phyloP scores from a whole-genome alignment of 192 early-diverging fungal species.

The Mortierella alpina region DNA sequence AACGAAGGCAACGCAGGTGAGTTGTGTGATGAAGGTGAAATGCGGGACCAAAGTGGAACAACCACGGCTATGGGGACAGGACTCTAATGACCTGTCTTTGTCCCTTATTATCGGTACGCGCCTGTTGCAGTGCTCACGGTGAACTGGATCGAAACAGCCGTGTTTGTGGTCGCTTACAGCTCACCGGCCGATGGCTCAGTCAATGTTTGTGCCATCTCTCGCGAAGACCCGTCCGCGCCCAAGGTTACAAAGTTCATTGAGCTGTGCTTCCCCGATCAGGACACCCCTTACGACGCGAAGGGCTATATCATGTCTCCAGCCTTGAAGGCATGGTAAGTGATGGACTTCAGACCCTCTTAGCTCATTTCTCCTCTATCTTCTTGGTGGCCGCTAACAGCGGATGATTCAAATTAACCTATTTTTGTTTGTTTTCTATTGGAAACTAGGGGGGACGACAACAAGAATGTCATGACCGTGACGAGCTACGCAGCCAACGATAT shows the following conservation, averaged over 20 bases:
- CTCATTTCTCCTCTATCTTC: neutral
- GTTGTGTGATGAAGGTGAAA: neutral
- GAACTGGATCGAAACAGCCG: conserved; percentile 79
- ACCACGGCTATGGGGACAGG: too few relatives aligned
- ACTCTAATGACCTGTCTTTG: neutral
- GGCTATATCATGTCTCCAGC: conserved; percentile 73
- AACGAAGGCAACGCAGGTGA: conserved; percentile 21
- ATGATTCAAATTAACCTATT: too few relatives aligned
- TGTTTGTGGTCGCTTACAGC: conserved; percentile 78
- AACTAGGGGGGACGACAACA: conserved; percentile 52
- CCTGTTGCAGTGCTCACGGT: conserved; percentile 66
- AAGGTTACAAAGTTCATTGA: conserved; percentile 67
- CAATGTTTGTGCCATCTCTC: conserved; percentile 70
- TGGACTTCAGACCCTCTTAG: neutral
- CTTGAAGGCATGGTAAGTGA: conserved; percentile 65
- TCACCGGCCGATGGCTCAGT: conserved; percentile 35
- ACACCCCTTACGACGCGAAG: conserved; percentile 53
- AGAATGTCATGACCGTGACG: conserved; percentile 54
- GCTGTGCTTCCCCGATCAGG: conserved; percentile 58
- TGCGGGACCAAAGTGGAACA: neutral
- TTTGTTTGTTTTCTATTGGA: neutral
- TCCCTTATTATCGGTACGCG: neutral
- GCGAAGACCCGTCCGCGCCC: conserved; percentile 54
- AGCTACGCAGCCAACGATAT: conserved; percentile 59
- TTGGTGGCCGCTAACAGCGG: neutral